phyloP scores from a whole-genome alignment of 2,329 filamentous ascomycete species.

The Juglanconis sp. region DNA sequence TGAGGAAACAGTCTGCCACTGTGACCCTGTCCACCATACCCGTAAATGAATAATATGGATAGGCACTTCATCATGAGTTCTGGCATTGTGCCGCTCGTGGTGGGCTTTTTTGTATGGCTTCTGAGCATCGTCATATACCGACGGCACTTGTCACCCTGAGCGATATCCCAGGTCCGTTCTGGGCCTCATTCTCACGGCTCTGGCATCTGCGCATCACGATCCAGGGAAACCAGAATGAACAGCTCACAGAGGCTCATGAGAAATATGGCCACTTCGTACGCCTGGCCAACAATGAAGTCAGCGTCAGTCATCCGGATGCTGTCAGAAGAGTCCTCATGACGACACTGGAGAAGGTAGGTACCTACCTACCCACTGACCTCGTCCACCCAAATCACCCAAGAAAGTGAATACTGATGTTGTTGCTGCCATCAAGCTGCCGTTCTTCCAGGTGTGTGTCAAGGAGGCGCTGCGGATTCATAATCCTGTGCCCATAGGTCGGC shows the following conservation, averaged over 20 bases:
- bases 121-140: slow-evolving; percentile 5
- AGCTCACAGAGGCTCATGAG: slow-evolving; percentile 7
- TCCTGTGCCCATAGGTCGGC: slow-evolving; percentile 27
- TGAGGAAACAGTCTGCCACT: too few species aligned
- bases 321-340: background rate
- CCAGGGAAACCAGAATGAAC: slow-evolving; percentile 9
- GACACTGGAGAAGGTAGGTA: background rate
- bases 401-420: too few species aligned
- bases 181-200: slow-evolving; percentile 5
- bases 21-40: too few species aligned
- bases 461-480: slow-evolving; percentile 29
- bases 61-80: background rate
- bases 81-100: background rate
- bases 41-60: too few species aligned
- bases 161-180: slow-evolving; percentile 6
- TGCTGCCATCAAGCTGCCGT: slow-evolving; percentile 26
- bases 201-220: slow-evolving; percentile 8
- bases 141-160: slow-evolving; percentile 6
- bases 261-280: slow-evolving; percentile 13
- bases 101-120: background rate
- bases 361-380: too few species aligned
- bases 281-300: slow-evolving; percentile 9
- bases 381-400: too few species aligned
- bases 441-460: slow-evolving; percentile 33
- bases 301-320: background rate